Evolutionary conservation across 1,284 basidiomycete genomes (phyloP).

Genomic region (Gomphus bonarii): DNA sequence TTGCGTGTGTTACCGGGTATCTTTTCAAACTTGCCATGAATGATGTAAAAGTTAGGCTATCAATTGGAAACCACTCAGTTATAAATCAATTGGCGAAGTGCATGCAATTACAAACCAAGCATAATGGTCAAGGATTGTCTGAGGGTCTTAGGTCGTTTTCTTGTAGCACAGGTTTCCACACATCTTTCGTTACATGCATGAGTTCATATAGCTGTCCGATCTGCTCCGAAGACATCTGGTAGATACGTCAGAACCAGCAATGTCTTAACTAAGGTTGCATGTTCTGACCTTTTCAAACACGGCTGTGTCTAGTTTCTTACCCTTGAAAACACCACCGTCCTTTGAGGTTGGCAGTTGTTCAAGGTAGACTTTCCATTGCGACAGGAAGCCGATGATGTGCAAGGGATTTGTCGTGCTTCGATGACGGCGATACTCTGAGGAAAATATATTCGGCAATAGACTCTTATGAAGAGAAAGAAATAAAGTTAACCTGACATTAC

Average conservation of each 20-base stretch:
- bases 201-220: conserved; percentile 86
- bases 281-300: conserved; percentile 72
- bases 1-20: not conserved
- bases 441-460: not conserved
- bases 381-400: conserved; percentile 86
- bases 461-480: conserved; percentile 12
- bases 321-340: conserved; percentile 39
- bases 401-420: conserved; percentile 72
- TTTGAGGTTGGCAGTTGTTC: conserved; percentile 44
- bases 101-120: not conserved
- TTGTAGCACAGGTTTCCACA: conserved; percentile 50
- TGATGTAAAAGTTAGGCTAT: not conserved
- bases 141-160: not conserved
- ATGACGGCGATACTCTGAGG: conserved; percentile 75
- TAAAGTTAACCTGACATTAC: conserved; percentile 60
- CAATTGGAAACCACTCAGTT: not conserved
- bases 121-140: not conserved
- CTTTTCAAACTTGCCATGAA: not conserved
- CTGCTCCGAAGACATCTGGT: conserved; percentile 78
- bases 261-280: too few relatives aligned
- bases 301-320: conserved; percentile 65
- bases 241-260: too few relatives aligned
- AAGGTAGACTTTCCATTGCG: conserved; percentile 88
- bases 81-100: not conserved
- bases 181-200: conserved; percentile 79